Conservation (phyloP, 1,139 yeast species). For the Candida tropicalis region DNA sequence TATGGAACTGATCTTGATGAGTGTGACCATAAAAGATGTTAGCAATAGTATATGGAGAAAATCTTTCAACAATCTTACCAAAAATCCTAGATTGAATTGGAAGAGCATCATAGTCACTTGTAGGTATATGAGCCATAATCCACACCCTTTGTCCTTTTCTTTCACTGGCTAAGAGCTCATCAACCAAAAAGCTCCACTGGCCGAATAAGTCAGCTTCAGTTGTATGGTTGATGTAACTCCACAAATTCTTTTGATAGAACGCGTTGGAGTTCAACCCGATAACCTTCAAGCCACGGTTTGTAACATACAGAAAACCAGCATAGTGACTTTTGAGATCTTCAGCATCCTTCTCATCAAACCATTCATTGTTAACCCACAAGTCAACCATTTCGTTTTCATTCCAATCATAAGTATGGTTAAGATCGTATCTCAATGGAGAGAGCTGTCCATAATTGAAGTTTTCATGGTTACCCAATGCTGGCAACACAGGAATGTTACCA, state of each 20-base stretch:
- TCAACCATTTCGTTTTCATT: slow-evolving; percentile 63
- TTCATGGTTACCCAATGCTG: slow-evolving; percentile 4
- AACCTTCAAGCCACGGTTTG: slow-evolving; percentile 59
- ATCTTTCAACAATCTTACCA: slow-evolving; percentile 61
- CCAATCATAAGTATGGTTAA: slow-evolving; percentile 60
- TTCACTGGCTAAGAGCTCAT: slow-evolving; percentile 64
- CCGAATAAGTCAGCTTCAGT: slow-evolving; percentile 65
- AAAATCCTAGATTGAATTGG: slow-evolving; percentile 65
- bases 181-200: slow-evolving; percentile 60
- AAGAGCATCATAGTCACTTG: slow-evolving; percentile 54
- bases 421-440: not conserved
- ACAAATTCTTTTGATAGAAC: slow-evolving; percentile 66
- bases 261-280: slow-evolving; percentile 68
- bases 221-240: slow-evolving; percentile 58
- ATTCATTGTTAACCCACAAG: slow-evolving; percentile 51
- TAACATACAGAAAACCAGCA: slow-evolving; percentile 62
- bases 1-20: slow-evolving; percentile 66
- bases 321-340: slow-evolving; percentile 43
- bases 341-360: slow-evolving; percentile 31
- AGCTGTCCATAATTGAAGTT: not conserved
- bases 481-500: slow-evolving; percentile 2
- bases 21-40: slow-evolving; percentile 74
- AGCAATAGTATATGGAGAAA: slow-evolving; percentile 70
- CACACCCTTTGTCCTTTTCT: slow-evolving; percentile 61
- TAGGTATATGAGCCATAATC: slow-evolving; percentile 72